Evolutionary conservation across 2,329 filamentous ascomycete species (phyloP).

Genomic region (Curvularia lunata): DNA sequence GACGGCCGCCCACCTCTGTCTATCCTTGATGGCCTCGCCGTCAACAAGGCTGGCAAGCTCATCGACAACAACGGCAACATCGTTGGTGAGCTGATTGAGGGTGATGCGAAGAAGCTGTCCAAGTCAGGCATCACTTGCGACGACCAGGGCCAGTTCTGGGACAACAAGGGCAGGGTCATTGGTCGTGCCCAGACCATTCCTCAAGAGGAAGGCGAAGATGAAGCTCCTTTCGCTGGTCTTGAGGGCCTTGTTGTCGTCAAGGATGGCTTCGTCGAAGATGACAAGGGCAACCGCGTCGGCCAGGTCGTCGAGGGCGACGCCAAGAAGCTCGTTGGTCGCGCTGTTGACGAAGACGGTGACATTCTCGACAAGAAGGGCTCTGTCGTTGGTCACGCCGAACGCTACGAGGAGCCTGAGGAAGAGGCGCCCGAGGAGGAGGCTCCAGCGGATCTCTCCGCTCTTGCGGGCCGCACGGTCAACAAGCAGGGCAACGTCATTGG

Average conservation of each 20-base stretch:
- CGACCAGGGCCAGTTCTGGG: constrained; percentile 59
- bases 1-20: constrained; percentile 56
- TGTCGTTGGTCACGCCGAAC: constrained; percentile 59
- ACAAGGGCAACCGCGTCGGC: constrained; percentile 59
- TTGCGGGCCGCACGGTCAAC: constrained; percentile 57
- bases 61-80: constrained; percentile 55
- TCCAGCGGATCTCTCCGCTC: constrained; percentile 54
- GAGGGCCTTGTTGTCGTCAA: constrained; percentile 59
- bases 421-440: constrained; percentile 54
- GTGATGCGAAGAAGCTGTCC: constrained; percentile 60
- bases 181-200: constrained; percentile 57
- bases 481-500: constrained; percentile 60
- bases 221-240: constrained; percentile 58
- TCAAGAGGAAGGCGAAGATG: constrained; percentile 56
- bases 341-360: constrained; percentile 60
- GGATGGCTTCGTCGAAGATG: constrained; percentile 58
- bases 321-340: constrained; percentile 59
- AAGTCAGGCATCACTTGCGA: constrained; percentile 56
- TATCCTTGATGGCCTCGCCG: constrained; percentile 56
- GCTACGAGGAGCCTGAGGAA: constrained; percentile 69
- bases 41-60: constrained; percentile 60
- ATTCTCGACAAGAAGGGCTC: constrained; percentile 62
- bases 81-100: constrained; percentile 58
- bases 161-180: constrained; percentile 61
- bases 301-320: constrained; percentile 57